phyloP scores from a whole-genome alignment of 768 basidiomycete species.

The Lactarius hatsudake region DNA sequence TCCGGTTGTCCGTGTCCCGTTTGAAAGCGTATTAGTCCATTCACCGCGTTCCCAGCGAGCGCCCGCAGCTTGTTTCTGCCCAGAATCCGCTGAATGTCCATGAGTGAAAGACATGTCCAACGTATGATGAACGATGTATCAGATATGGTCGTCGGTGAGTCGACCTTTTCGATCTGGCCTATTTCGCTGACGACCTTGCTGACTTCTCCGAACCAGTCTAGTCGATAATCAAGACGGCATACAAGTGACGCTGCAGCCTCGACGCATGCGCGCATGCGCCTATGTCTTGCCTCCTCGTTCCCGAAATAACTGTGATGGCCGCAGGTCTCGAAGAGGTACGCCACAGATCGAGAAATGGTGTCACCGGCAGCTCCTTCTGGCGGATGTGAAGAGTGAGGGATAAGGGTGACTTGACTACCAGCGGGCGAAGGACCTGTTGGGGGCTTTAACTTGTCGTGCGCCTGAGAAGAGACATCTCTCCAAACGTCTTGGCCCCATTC shows the following conservation, averaged over 20 bases:
- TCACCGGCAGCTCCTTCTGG: too few relatives aligned
- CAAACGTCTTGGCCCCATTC: background rate
- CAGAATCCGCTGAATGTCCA: background rate
- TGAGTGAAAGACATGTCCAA: slow-evolving; percentile 1
- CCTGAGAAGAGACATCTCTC: background rate
- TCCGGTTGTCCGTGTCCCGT: background rate
- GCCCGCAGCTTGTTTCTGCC: background rate
- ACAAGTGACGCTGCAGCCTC: background rate
- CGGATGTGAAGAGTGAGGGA: too few relatives aligned
- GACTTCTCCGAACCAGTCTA: background rate
- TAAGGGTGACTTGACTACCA: too few relatives aligned
- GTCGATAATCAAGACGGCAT: background rate
- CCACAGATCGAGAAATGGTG: background rate
- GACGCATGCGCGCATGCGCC: background rate
- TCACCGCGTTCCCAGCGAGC: background rate
- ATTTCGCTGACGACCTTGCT: background rate
- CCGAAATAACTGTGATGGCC: too few relatives aligned
- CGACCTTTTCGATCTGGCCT: background rate
- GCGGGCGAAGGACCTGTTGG: too few relatives aligned
- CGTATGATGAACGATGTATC: background rate
- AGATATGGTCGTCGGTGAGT: background rate
- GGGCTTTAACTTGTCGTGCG: background rate
- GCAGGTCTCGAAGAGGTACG: background rate
- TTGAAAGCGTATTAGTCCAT: background rate
- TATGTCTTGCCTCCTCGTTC: background rate